phyloP scores from a whole-genome alignment of 352 stramenopile genomes.

The Phytophthora sansomeana region DNA sequence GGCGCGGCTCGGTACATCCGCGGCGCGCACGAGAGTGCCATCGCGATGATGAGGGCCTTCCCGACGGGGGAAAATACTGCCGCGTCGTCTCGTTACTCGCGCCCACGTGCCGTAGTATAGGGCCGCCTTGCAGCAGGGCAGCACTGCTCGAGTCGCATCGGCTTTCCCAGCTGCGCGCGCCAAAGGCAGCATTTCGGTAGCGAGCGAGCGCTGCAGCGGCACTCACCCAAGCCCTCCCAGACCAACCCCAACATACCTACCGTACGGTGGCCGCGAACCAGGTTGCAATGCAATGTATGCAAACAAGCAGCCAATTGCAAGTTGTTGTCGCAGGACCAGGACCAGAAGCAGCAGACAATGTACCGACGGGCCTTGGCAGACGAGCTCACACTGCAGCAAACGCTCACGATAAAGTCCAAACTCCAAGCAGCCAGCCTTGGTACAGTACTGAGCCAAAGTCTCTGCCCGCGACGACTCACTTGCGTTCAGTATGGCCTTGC shows the following conservation, averaged over 20 bases:
- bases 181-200: conserved; percentile 23
- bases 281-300: not conserved
- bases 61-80: conserved; percentile 34
- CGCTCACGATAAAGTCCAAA: not conserved
- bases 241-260: not conserved
- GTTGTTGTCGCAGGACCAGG: conserved; percentile 29
- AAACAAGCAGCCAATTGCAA: not conserved
- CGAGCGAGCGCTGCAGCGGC: conserved; percentile 4
- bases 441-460: not conserved
- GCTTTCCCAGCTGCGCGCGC: conserved; percentile 38
- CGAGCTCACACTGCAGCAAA: conserved; percentile 1
- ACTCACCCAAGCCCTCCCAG: conserved; percentile 10
- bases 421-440: conserved; percentile 17
- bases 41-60: conserved; percentile 21
- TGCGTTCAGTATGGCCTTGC: conserved; percentile 9
- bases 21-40: conserved; percentile 1
- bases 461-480: conserved; percentile 1
- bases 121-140: no score
- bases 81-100: conserved; percentile 40
- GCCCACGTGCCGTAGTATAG: conserved; percentile 40
- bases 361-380: conserved; percentile 19
- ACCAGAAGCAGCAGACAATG: conserved; percentile 38
- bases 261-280: conserved; percentile 19
- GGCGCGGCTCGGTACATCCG: not conserved
- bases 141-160: conserved; percentile 30